phyloP scores from a whole-genome alignment of 768 basidiomycete genomes.

The Rhizopogon vinicolor region DNA sequence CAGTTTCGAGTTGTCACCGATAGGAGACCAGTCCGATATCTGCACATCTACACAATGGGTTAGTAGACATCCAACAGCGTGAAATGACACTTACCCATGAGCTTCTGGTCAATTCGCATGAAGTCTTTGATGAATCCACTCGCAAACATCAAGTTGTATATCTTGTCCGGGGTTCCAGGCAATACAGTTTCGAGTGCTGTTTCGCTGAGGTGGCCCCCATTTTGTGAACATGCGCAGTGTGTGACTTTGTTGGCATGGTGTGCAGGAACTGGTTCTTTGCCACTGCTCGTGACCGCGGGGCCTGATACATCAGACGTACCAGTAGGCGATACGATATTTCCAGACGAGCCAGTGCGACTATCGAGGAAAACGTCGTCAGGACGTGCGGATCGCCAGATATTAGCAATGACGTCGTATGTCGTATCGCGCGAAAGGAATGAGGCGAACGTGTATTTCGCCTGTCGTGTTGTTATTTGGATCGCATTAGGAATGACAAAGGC shows the following conservation, averaged over 20 bases:
- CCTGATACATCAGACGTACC: slow-evolving; percentile 14
- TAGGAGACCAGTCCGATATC: slow-evolving; percentile 91
- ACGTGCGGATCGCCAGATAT: slow-evolving; percentile 90
- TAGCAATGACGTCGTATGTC: slow-evolving; percentile 91
- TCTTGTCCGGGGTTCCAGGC: slow-evolving; percentile 90
- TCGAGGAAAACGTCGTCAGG: slow-evolving; percentile 47
- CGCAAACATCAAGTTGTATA: slow-evolving; percentile 94
- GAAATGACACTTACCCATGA: slow-evolving; percentile 59
- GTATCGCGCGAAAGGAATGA: slow-evolving; percentile 96
- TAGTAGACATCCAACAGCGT: neutral
- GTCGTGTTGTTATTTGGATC: slow-evolving; percentile 81
- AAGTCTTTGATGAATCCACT: slow-evolving; percentile 96
- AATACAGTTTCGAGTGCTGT: slow-evolving; percentile 72
- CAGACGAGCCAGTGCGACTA: slow-evolving; percentile 12
- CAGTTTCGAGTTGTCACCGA: slow-evolving; percentile 53
- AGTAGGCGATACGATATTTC: slow-evolving; percentile 14
- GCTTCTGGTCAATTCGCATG: slow-evolving; percentile 82
- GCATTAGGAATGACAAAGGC: slow-evolving; percentile 97
- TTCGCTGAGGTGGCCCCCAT: slow-evolving; percentile 67
- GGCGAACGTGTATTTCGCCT: slow-evolving; percentile 88
- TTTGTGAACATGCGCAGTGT: slow-evolving; percentile 68
- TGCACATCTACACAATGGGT: slow-evolving; percentile 68
- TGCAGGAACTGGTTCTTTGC: neutral
- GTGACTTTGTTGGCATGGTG: slow-evolving; percentile 48
- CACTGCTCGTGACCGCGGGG: slow-evolving; percentile 2